Base-by-base conservation (phyloP, 441 rosid species). In the Raphanus hybrid region DNA sequence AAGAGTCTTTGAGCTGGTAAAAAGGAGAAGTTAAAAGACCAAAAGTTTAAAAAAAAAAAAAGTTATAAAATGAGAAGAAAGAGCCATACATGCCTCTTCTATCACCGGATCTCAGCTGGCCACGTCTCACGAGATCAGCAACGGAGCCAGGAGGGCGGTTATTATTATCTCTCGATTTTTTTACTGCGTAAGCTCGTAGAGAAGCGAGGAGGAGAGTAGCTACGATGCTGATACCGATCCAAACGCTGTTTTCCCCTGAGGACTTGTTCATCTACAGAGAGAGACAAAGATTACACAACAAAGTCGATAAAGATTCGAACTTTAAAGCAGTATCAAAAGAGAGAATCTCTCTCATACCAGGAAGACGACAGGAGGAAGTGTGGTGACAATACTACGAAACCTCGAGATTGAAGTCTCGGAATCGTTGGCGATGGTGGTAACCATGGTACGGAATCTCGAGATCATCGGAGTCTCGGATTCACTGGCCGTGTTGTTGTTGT, bases 11-110 rank as follows among this genome's bases (percentile, higher is more conserved):
- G 95, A 88, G 79, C 98, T 96, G 92, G 54, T 71, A 60, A 69
- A 68, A 72, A 55, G 60, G 35, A 69, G 39, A 43, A 27, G 60
- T 59, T 50, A 55, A 23, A 23, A 9, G 26, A 73, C 34, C 59
- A 61, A 72, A 59, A 29, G 5, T 29, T 3, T n/a, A n/a, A n/a
- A 29, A 29, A 29, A 29, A 3, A 29, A 4, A 29, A 29, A 1
- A 0, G 26, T 23, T 27, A 60, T 6, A 59, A 60, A 60, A 8
- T 11, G 69, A 74, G 79, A 43, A 15, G 12, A 16, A 55, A 67
- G 77, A 69, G 61, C 0, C 99, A 82, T 93, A 93, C 99, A 96
- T 93, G 98, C 99, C 98, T 92, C 99, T 90, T 90, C 97, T 89
- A 90, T 92, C 97, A 89, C 90, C 97, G 27, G 98, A 93, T 88